Evolutionary conservation across 352 stramenopile genomes (phyloP), one percentile per base, ranked within the genome.

Genomic region (Blastocystis sp.): DNA sequence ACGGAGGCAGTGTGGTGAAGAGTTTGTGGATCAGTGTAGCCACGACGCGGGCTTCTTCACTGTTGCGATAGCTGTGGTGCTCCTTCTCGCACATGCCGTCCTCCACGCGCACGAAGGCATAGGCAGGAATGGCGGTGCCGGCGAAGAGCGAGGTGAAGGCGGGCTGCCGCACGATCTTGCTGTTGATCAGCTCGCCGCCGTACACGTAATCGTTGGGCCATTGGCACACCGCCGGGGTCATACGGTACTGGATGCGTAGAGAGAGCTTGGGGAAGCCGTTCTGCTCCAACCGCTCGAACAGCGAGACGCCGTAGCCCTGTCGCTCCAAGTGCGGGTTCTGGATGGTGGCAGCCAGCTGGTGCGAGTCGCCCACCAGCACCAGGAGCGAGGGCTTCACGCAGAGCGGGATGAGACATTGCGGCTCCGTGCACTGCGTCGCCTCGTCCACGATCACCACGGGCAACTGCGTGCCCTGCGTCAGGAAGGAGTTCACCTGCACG

Each of bases 371-470:
- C 2, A 86, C 64, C 2, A 86, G 41, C 21, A 86, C 14, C 10
- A 76, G 19, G 10, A 86, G 41, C 23, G 76, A 74, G 19, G 76
- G 76, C 40, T 70, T 60, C 21, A 86, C 61, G 5, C n/a, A 59
- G 41, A 86, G 76, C 43, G 76, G 76, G 40, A 86, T 74, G 7
- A 86, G n/a, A 28, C 61, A 70, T 0, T 86, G 76, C 11, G 76
- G 56, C 61, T 86, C 76, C 11, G 76, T 86, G 76, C 76, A 86
- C 40, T 86, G 76, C 11, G 76, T 76, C 19, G 76, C 76, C 45
- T 86, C 76, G 53, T 86, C 76, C 2, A 86, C 64, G 38, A 86
- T 86, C 10, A 86, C 64, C 2, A 86, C 34, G 38, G 76, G 76
- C 11, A 86, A 11, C 56, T 79, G 69, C 34, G 69, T 79, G 34